Conservation (phyloP, 257 asterid genomes). For the Dorcoceras hygrometricum region DNA sequence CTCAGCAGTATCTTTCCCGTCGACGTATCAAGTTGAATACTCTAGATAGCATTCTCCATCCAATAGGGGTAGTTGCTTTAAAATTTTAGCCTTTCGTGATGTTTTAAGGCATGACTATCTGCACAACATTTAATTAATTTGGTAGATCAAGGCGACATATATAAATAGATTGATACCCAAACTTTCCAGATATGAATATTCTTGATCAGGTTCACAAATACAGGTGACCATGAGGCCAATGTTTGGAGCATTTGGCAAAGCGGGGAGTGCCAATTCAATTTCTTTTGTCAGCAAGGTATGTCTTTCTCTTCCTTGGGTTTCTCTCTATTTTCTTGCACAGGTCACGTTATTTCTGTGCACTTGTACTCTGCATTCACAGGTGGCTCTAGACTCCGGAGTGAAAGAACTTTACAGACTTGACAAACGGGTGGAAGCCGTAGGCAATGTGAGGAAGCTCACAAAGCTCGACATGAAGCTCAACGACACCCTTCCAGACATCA, state of each 20-base stretch:
- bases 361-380: conserved; percentile 35
- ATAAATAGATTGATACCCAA: background rate
- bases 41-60: too few relatives aligned
- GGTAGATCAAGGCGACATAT: too few relatives aligned
- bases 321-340: conserved; percentile 4
- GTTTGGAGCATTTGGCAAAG: conserved; percentile 94
- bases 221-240: conserved; percentile 96
- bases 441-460: conserved; percentile 62
- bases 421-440: conserved; percentile 72
- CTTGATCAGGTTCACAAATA: conserved; percentile 6
- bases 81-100: too few relatives aligned
- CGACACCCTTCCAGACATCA: conserved; percentile 74
- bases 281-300: conserved; percentile 88
- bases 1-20: background rate
- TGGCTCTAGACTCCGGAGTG: conserved; percentile 52
- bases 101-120: background rate
- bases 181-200: background rate
- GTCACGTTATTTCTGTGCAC: background rate
- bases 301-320: background rate
- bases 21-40: background rate
- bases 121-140: background rate
- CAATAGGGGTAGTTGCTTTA: background rate
- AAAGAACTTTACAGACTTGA: conserved; percentile 58
- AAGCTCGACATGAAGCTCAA: conserved; percentile 93
- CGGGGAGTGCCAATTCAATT: conserved; percentile 79